These are phyloP conservation scores for Panellus pusillus DNA, from an alignment of 768 basidiomycete genomes.

Conservation along the genomic window DNA sequence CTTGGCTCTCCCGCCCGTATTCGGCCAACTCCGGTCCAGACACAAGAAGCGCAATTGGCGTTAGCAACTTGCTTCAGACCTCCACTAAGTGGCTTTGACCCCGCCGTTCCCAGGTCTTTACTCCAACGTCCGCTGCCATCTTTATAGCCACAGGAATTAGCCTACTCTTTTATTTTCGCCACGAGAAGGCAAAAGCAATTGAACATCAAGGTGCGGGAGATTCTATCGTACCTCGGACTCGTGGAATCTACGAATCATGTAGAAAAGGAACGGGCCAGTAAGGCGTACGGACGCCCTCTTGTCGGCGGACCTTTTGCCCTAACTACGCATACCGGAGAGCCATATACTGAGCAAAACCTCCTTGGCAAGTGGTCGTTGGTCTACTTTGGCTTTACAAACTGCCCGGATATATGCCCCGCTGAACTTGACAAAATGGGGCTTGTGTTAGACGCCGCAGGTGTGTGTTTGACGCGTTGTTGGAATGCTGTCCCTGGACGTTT, in stretches of 20 bases:
- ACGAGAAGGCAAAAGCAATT: constrained; percentile 77
- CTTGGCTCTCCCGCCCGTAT: constrained; percentile 10
- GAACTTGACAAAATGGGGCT: constrained; percentile 93
- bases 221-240: constrained; percentile 11
- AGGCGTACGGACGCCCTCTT: constrained; percentile 78
- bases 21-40: background rate
- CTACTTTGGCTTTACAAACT: constrained; percentile 99
- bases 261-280: constrained; percentile 76
- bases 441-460: constrained; percentile 73
- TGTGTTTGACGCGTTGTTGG: constrained; percentile 26
- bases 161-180: constrained; percentile 84
- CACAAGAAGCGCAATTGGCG: constrained; percentile 14
- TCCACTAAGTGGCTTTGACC: background rate
- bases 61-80: constrained; percentile 3
- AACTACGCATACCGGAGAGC: constrained; percentile 58
- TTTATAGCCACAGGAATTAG: constrained; percentile 84
- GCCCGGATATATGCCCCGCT: constrained; percentile 98
- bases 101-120: constrained; percentile 71
- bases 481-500: background rate
- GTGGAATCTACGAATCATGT: background rate
- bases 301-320: constrained; percentile 92
- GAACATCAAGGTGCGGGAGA: constrained; percentile 67
- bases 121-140: constrained; percentile 77
- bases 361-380: constrained; percentile 89
- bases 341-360: constrained; percentile 83